Percentiles rank a stretch among this genome's conserved stretches.
phyloP scores from a whole-genome alignment of 139 green algal genomes.

The Closterium sp. region DNA sequence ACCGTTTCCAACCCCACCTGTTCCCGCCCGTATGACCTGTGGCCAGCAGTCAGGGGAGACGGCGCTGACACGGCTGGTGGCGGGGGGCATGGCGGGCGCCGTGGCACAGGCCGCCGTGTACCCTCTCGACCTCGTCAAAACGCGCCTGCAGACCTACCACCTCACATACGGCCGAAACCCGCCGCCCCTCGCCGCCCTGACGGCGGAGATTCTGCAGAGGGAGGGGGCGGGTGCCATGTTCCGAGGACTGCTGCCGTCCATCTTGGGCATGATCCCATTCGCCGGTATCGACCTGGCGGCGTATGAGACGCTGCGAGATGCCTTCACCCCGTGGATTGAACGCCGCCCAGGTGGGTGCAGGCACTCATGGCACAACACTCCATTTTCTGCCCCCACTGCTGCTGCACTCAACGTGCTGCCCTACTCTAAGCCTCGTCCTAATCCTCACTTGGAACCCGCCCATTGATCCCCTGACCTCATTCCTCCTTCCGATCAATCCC shows the following conservation, averaged over 20 bases:
- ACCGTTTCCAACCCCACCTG: background rate
- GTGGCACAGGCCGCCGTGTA: conserved; percentile 52
- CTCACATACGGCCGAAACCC: background rate
- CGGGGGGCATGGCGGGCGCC: conserved; percentile 49
- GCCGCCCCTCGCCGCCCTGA: conserved; percentile 16
- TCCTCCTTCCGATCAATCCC: too few relatives aligned
- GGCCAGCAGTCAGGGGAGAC: background rate
- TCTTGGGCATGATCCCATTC: conserved; percentile 95
- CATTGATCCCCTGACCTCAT: too few relatives aligned
- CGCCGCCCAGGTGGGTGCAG: background rate
- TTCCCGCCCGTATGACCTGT: too few relatives aligned
- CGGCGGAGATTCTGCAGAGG: background rate
- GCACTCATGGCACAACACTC: background rate
- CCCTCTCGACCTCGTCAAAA: conserved; percentile 51
- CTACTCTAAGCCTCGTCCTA: too few relatives aligned
- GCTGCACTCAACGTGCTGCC: too few relatives aligned
- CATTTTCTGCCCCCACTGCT: background rate
- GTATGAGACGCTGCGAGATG: conserved; percentile 89
- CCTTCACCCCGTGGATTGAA: background rate
- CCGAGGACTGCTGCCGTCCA: conserved; percentile 41
- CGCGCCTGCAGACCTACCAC: conserved; percentile 41
- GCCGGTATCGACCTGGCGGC: conserved; percentile 96
- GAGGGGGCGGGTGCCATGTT: conserved; percentile 49
- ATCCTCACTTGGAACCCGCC: too few relatives aligned
- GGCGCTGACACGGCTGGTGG: conserved; percentile 23